Conservation (phyloP, 805 yeast genomes). For the Peterozyma xylosa region DNA sequence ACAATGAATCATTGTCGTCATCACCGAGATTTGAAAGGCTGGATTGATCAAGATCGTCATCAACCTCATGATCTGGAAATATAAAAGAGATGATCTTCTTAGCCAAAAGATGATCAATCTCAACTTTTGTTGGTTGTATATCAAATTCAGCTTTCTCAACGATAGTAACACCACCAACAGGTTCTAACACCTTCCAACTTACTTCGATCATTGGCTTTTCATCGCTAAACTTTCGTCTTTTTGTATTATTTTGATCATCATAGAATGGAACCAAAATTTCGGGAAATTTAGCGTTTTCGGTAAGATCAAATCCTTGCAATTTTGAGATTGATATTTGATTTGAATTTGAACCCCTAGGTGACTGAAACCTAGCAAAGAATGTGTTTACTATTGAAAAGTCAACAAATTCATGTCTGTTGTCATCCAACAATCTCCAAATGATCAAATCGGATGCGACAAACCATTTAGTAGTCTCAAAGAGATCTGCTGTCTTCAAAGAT, state of each 20-base stretch:
- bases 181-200: conserved; percentile 73
- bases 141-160: conserved; percentile 20
- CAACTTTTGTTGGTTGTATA: background rate
- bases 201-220: conserved; percentile 31
- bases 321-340: conserved; percentile 52
- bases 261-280: conserved; percentile 56
- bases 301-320: conserved; percentile 67
- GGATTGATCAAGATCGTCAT: background rate
- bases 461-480: conserved; percentile 44
- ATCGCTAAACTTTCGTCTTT: conserved; percentile 11
- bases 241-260: conserved; percentile 6
- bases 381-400: conserved; percentile 62
- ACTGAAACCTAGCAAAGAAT: conserved; percentile 50
- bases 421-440: conserved; percentile 61
- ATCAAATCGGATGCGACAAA: conserved; percentile 60
- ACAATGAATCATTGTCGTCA: background rate
- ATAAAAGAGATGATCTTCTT: conserved; percentile 15
- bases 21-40: background rate
- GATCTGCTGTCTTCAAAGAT: conserved; percentile 10
- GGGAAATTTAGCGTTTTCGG: conserved; percentile 51
- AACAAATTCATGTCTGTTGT: conserved; percentile 52
- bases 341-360: conserved; percentile 48
- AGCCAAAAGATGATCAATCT: conserved; percentile 8
- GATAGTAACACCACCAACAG: conserved; percentile 89
- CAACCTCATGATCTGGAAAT: background rate